Evolutionary conservation across 805 yeast species (phyloP), one percentile per base, ranked within the genome.

Genomic region (Yarrowia sp.): DNA sequence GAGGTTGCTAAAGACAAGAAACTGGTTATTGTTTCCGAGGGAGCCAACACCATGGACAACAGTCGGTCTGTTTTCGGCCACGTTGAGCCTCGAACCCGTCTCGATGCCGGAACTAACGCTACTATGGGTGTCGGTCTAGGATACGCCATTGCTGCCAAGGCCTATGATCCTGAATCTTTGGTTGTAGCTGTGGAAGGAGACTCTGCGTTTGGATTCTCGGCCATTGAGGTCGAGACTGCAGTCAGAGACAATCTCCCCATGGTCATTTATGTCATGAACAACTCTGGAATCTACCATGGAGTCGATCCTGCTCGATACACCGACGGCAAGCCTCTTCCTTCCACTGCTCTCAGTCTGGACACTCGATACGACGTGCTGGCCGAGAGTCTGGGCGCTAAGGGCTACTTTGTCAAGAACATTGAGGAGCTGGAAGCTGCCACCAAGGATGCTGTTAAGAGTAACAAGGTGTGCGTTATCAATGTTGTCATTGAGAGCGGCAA

Each of bases 111-210:
- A 4, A 87, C 91, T 0, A 85, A 85, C 74, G 90, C 90, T 0
- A 87, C 91, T 0, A 88, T 87, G 92, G 92, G 92, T 3, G 78
- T 87, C 33, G 92, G 91, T 0, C 65, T 87, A 17, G 90, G 90
- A 0, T 87, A 87, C 70, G 87, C 88, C 1, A 82, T 87, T 67
- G 85, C 89, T 0, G 82, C 89, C 2, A 85, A 83, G 68, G 74
- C 74, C 1, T 78, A 83, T 0, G 65, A 75, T 12, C 84, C 84
- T 0, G 70, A 74, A 0, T 75, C 78, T 46, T 72, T 76, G 6
- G 84, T 86, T 0, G 73, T 88, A 3, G 83, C 87, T 7, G 83
- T 87, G 32, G 88, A 85, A 71, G 92, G 92, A 7, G 92, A 88
- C 71, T 87, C 92, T 0, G 92, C 92, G 2, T 85, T 87, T 76